Evolutionary conservation across 768 basidiomycete genomes (phyloP).

Genomic region (Termitomyces bulborhizus): DNA sequence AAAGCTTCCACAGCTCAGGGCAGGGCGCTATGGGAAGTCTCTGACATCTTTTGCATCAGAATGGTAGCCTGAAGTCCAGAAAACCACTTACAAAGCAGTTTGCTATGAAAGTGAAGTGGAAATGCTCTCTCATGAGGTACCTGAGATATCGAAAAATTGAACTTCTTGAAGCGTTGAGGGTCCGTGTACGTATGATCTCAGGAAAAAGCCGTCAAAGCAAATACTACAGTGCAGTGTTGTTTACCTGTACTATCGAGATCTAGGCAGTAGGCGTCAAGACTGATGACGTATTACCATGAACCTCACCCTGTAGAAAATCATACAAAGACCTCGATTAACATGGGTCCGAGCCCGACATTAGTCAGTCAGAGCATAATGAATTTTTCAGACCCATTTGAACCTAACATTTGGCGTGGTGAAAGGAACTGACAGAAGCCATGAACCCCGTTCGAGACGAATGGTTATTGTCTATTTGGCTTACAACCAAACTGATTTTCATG

Average conservation of each 20-base stretch:
- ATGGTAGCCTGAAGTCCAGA: background rate
- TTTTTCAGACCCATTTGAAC: background rate
- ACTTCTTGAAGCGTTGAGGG: constrained; percentile 15
- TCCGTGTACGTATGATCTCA: constrained; percentile 12
- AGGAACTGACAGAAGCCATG: background rate
- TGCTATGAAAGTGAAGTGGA: constrained; percentile 20
- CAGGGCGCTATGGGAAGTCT: constrained; percentile 20
- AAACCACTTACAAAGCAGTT: constrained; percentile 34
- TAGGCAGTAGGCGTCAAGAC: background rate
- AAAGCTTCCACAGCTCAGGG: constrained; percentile 39
- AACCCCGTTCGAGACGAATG: background rate
- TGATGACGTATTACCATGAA: no score
- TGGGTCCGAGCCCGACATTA: constrained; percentile 19
- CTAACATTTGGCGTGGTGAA: constrained; percentile 13
- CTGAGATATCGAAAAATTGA: no score
- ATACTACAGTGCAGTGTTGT: no score
- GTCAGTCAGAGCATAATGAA: background rate
- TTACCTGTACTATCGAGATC: background rate
- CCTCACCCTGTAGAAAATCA: constrained; percentile 22
- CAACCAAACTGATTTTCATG: no score
- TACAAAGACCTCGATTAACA: constrained; percentile 27
- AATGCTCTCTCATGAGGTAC: background rate
- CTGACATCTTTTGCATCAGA: constrained; percentile 23
- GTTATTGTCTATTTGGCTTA: background rate
- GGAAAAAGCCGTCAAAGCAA: background rate